Conservation (phyloP, 2,329 filamentous ascomycete genomes). For the Talaromyces rugulosus region DNA sequence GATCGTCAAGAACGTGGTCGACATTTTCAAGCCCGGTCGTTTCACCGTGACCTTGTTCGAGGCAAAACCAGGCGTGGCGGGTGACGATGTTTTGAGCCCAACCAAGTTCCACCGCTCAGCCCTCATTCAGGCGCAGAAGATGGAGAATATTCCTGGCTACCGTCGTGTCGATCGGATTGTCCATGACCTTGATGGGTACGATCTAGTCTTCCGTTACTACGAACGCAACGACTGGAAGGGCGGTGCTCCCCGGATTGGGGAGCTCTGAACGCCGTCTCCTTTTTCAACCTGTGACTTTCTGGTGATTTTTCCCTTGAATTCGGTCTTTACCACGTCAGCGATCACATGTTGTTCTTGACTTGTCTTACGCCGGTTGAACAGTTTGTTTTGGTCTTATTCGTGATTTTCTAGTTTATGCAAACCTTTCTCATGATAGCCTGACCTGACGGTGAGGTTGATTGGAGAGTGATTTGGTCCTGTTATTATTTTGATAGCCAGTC, state of each 20-base stretch:
- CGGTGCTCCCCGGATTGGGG: conserved; percentile 59
- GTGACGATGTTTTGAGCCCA: conserved; percentile 32
- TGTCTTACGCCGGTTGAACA: not conserved
- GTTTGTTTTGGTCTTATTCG: not conserved
- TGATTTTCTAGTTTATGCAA: not conserved
- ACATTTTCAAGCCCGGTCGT: conserved; percentile 94
- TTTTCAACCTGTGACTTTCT: not conserved
- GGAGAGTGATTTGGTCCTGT: not conserved
- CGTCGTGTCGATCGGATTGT: conserved; percentile 89
- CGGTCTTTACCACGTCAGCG: not conserved
- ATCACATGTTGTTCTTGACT: not conserved
- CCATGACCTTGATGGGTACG: conserved; percentile 95
- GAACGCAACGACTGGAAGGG: conserved; percentile 80
- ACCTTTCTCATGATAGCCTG: not conserved
- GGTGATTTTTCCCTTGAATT: conserved; percentile 1
- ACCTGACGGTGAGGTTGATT: not conserved
- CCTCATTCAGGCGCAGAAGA: conserved; percentile 46
- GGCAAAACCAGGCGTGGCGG: conserved; percentile 61
- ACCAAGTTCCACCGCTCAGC: conserved; percentile 39
- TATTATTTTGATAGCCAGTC: conserved; percentile 13
- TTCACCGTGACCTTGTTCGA: conserved; percentile 98
- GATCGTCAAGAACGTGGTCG: conserved; percentile 87
- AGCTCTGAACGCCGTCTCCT: conserved; percentile 25
- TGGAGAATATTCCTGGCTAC: conserved; percentile 82
- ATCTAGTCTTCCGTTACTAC: conserved; percentile 94